Evolutionary conservation across 2,329 filamentous ascomycete species (phyloP), one percentile per base, ranked within the genome.

Genomic region (Penicillium glabrum): DNA sequence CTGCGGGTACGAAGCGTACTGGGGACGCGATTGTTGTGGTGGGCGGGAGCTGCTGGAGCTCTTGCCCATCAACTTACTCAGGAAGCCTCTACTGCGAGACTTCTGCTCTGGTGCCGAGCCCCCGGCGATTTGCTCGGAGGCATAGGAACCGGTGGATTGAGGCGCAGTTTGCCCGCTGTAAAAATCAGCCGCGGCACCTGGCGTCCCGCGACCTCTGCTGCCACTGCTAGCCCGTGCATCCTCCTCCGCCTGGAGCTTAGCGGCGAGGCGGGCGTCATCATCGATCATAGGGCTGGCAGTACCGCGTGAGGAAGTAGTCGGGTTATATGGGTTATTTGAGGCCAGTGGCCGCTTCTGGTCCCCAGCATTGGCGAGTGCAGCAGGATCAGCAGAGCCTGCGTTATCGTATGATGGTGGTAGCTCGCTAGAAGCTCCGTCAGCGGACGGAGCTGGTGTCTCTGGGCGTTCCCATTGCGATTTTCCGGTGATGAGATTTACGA

Each of bases 401-500:
- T 82, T 77, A 75, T 93, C 92, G 37, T 86, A 89, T 5, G 80
- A 74, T 13, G 87, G 78, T 1, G 79, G 71, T 45, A 73, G 65
- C 37, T 74, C 70, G 47, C 72, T 67, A 53, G 75, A 74, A 8
- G 81, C 80, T 62, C 63, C 60, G 44, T 49, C 44, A 27, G 56
- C 51, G 53, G 58, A 59, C 41, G 56, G 61, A 49, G 46, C 56
- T 33, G 51, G 86, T 52, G 82, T 82, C 37, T 86, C 90, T 19
- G 92, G 92, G 65, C 86, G 88, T 5, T 96, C 89, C 93, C 93
- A 97, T 82, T 93, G 89, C 5, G 93, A 96, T 71, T 89, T 83
- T 69, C 95, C 95, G 62, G 92, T 96, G 75, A 87, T 85, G 59
- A 89, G 85, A 78, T 97, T 95, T 59, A 96, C 89, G 78, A 90